phyloP scores from a whole-genome alignment of 345 rosid genomes.

The Schrenkiella parvula region DNA sequence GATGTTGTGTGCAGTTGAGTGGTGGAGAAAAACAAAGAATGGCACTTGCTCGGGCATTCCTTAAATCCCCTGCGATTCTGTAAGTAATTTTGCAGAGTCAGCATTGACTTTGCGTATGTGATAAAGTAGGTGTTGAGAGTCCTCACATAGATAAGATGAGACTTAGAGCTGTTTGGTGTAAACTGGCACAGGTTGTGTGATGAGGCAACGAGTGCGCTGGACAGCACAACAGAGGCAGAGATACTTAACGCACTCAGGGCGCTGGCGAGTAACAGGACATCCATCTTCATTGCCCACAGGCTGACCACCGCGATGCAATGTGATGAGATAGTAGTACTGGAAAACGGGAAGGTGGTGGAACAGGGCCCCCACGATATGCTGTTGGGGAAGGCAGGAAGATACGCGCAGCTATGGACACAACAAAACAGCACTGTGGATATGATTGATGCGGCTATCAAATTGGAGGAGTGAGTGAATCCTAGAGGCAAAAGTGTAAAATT shows the following conservation, averaged over 20 bases:
- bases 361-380: constrained; percentile 91
- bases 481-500: constrained; percentile 1
- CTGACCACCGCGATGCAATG: constrained; percentile 99
- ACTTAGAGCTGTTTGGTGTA: not conserved
- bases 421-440: constrained; percentile 71
- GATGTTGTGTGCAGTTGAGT: constrained; percentile 64
- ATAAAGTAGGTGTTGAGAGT: not conserved
- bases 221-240: constrained; percentile 98
- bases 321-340: constrained; percentile 95
- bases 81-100: constrained; percentile 39
- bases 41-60: constrained; percentile 89
- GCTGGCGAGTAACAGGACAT: constrained; percentile 79
- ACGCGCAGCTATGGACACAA: constrained; percentile 92
- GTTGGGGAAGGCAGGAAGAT: constrained; percentile 75
- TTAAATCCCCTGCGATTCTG: constrained; percentile 85
- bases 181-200: constrained; percentile 74
- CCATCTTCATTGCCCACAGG: constrained; percentile 93
- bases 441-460: constrained; percentile 50
- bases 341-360: constrained; percentile 87
- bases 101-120: not conserved
- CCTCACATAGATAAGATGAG: not conserved
- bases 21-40: constrained; percentile 99
- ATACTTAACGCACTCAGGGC: constrained; percentile 83
- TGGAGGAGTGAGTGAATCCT: constrained; percentile 33
- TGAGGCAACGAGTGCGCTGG: constrained; percentile 98